phyloP scores from a whole-genome alignment of 805 yeast genomes.

The Wickerhamiella qilinensis region DNA sequence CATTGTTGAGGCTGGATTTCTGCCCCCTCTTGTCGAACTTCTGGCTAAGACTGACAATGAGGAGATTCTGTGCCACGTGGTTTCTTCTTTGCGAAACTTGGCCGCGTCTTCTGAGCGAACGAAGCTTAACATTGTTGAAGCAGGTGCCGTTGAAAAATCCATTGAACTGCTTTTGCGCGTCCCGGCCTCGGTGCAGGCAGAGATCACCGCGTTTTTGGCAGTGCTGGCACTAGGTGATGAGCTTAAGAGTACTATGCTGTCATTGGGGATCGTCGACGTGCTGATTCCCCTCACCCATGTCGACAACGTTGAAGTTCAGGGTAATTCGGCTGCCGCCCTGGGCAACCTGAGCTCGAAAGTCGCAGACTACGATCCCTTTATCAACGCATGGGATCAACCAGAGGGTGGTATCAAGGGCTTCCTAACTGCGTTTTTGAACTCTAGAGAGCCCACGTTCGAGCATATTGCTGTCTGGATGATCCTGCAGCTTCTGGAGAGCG shows the following conservation, averaged over 20 bases:
- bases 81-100: slow-evolving; percentile 83
- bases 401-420: slow-evolving; percentile 78
- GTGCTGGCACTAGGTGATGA: slow-evolving; percentile 93
- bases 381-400: slow-evolving; percentile 64
- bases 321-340: slow-evolving; percentile 95
- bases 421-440: slow-evolving; percentile 58
- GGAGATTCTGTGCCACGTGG: slow-evolving; percentile 97
- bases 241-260: slow-evolving; percentile 67
- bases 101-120: slow-evolving; percentile 93
- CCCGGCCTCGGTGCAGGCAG: slow-evolving; percentile 92
- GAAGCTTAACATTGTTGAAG: slow-evolving; percentile 77
- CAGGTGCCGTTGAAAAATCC: slow-evolving; percentile 91
- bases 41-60: slow-evolving; percentile 67
- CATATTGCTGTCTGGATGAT: slow-evolving; percentile 97
- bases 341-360: slow-evolving; percentile 91
- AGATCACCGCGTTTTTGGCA: slow-evolving; percentile 93
- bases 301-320: slow-evolving; percentile 85
- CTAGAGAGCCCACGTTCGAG: slow-evolving; percentile 86
- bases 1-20: slow-evolving; percentile 91
- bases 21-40: slow-evolving; percentile 74
- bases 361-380: slow-evolving; percentile 61
- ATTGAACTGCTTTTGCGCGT: slow-evolving; percentile 60
- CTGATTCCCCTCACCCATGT: slow-evolving; percentile 83
- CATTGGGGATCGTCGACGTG: slow-evolving; percentile 72
- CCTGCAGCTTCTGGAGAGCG: slow-evolving; percentile 79